Percentiles rank a stretch among this genome's conserved stretches.
Conservation (phyloP, 192 early-diverging fungal genomes). For the Geranomyces variabilis region DNA sequence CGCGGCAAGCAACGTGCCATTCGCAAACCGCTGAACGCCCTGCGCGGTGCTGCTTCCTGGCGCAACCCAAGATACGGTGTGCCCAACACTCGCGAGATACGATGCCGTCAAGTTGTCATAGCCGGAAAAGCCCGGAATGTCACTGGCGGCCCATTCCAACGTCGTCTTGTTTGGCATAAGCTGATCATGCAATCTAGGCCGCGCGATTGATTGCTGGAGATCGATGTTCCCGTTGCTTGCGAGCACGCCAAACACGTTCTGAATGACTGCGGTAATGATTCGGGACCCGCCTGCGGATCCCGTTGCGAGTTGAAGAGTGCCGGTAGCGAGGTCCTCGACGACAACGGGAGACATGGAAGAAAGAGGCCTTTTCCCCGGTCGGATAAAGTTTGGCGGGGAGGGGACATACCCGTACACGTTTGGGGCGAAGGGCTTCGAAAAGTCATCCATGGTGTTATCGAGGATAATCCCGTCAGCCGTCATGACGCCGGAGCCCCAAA, state of each 20-base stretch:
- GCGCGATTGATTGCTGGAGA: neutral
- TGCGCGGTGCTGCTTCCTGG: constrained; percentile 2
- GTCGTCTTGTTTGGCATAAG: neutral
- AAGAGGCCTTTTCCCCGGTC: constrained; percentile 73
- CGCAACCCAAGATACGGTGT: neutral
- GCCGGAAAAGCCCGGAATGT: neutral
- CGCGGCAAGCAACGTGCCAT: neutral
- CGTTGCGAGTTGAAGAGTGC: constrained; percentile 67
- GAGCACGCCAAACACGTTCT: constrained; percentile 37
- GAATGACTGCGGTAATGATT: constrained; percentile 77
- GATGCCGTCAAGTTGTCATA: neutral
- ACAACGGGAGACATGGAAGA: constrained; percentile 67
- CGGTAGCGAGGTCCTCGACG: constrained; percentile 40
- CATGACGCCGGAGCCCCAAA: neutral
- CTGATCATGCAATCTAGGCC: neutral
- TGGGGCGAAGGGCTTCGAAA: neutral
- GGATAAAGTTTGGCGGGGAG: neutral
- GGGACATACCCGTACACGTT: neutral
- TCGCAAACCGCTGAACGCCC: constrained; percentile 1
- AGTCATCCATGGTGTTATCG: constrained; percentile 11
- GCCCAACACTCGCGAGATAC: neutral
- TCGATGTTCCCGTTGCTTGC: neutral
- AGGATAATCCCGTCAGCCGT: constrained; percentile 7
- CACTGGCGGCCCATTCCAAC: neutral
- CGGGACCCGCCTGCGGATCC: constrained; percentile 82